Base-by-base conservation (phyloP, 2,329 filamentous ascomycete species). In the Phyllosticta citribraziliensis region DNA sequence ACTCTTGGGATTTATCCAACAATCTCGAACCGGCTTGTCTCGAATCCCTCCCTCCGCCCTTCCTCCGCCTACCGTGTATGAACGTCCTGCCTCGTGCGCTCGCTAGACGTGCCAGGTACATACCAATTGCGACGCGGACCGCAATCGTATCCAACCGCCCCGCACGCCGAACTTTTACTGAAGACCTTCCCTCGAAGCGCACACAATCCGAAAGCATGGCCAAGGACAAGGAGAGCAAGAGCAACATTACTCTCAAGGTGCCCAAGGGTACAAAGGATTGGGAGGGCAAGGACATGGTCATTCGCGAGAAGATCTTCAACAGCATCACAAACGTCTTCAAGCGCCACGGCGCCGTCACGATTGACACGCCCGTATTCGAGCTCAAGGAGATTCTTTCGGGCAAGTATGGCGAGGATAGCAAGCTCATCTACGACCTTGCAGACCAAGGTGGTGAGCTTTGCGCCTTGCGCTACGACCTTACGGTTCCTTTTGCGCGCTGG, bases 191-290 rank as follows among this genome's bases (percentile, higher is more conserved):
- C 47, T 24, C 51, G 27, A 52, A 56, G 56, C 61, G 40, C 52
- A 56, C 60, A 8, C 5, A 6, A 24, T 24, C 60, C 64, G 62
- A 63, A 63, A 67, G 70, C 72, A 79, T 79, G 77, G 76, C 75
- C 62, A 78, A 78, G 68, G 75, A 77, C 58, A 73, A 75, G 67
- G 74, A 63, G 67, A 68, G 75, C 57, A 63, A 64, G 50, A 67
- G 70, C 61, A 68, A 72, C 59, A 86, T 88, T 75, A 84, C 86
- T 75, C 82, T 95, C 72, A 96, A 96, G 81, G 89, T 88, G 70
- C 89, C 91, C 64, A 96, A 96, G 82, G 91, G 91, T 67, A 96
- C 91, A 66, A 89, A 90, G 72, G 91, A 96, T 74, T 96, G 85
- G 88, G 82, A 85, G 70, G 88, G 87, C 67, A 83, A 83, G 74